A percentile compares a stretch with the other conserved stretches of the same genome.
Conservation (phyloP, 495 filamentous ascomycete species). For the Neurospora sp. region DNA sequence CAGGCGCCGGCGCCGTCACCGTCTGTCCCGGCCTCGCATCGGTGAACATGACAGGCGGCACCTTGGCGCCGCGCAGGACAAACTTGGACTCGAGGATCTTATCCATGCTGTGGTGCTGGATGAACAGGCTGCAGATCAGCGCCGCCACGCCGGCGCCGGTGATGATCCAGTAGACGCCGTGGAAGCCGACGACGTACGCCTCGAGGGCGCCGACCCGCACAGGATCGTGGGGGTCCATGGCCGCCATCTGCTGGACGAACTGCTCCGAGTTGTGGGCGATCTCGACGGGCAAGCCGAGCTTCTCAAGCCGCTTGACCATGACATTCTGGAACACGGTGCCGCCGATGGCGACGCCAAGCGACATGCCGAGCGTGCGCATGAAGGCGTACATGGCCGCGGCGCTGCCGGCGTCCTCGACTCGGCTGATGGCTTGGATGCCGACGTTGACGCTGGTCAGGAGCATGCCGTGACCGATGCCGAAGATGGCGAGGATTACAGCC, state of each 20-base stretch:
- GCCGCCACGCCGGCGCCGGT: constrained; percentile 9
- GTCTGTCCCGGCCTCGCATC: neutral
- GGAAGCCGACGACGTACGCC: constrained; percentile 20
- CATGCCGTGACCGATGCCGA: constrained; percentile 45
- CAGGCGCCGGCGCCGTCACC: neutral
- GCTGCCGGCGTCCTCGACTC: constrained; percentile 39
- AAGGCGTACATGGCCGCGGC: constrained; percentile 52
- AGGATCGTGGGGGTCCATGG: constrained; percentile 15
- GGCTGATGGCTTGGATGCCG: constrained; percentile 42
- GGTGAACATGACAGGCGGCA: neutral
- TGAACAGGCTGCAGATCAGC: constrained; percentile 12
- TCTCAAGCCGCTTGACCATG: constrained; percentile 35
- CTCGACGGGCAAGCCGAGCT: constrained; percentile 24
- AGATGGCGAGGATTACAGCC: constrained; percentile 43
- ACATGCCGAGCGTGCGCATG: constrained; percentile 51
- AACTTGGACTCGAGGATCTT: constrained; percentile 19
- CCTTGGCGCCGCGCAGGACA: constrained; percentile 10
- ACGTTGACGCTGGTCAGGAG: constrained; percentile 43
- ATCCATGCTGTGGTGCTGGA: constrained; percentile 19
- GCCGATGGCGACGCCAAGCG: constrained; percentile 52
- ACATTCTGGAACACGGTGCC: constrained; percentile 52
- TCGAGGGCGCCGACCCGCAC: constrained; percentile 13
- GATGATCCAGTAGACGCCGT: constrained; percentile 20
- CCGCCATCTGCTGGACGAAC: constrained; percentile 28
- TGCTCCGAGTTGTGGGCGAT: constrained; percentile 37